Evolutionary conservation across 306 rosid species (phyloP).

Genomic region (Cicer cuneatum): DNA sequence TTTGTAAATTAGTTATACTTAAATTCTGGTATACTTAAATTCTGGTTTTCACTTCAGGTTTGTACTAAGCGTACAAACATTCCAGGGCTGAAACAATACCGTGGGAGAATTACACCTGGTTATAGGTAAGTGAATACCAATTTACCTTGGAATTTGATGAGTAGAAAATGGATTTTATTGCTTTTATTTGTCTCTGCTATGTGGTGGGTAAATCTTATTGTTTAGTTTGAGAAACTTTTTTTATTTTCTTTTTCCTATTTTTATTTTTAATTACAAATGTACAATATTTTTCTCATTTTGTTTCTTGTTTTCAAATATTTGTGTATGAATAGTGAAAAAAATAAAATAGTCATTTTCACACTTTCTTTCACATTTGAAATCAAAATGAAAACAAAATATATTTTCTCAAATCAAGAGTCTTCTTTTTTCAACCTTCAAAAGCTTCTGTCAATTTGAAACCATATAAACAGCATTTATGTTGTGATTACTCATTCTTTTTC

Average conservation of each 20-base stretch:
- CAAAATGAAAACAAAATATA: background rate
- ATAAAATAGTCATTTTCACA: background rate
- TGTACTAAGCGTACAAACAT: conserved; percentile 14
- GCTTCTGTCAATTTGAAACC: background rate
- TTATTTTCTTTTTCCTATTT: too few species aligned
- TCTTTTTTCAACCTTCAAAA: background rate
- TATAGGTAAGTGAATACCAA: conserved; percentile 9
- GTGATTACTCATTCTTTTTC: background rate
- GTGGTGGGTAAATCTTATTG: background rate
- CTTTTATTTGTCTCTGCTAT: background rate
- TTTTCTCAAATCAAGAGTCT: background rate
- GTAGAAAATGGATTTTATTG: background rate
- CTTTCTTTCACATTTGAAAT: background rate
- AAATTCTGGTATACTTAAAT: too few species aligned
- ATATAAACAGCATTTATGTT: background rate
- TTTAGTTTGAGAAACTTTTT: background rate
- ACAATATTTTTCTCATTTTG: background rate
- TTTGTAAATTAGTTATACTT: background rate
- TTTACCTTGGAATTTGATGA: background rate
- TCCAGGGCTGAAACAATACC: background rate
- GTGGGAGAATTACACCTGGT: conserved; percentile 1
- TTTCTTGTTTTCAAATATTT: background rate
- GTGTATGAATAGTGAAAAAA: background rate
- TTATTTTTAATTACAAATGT: background rate
- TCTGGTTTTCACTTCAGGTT: conserved; percentile 14